Evolutionary conservation across 768 basidiomycete species (phyloP).

Genomic region (Leucosporidium scottii): DNA sequence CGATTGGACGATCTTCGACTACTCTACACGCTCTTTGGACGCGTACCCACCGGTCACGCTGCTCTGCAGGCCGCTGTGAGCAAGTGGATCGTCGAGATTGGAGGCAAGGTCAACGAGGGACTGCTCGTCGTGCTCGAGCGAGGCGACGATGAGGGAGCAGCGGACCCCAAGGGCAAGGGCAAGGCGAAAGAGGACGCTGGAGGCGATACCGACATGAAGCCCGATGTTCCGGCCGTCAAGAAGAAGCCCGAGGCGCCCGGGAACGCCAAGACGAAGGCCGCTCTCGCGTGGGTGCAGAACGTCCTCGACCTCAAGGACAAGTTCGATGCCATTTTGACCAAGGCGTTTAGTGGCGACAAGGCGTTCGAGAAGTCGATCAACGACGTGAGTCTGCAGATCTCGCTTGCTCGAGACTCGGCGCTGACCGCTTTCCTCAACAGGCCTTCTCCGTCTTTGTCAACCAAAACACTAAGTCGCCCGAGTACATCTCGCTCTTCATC

Average conservation of each 20-base stretch:
- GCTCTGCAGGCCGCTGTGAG: slow-evolving; percentile 62
- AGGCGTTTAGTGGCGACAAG: slow-evolving; percentile 64
- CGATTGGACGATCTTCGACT: slow-evolving; percentile 68
- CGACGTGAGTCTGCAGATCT: slow-evolving; percentile 53
- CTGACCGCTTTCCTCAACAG: slow-evolving; percentile 45
- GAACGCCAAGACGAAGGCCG: slow-evolving; percentile 47
- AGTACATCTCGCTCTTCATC: slow-evolving; percentile 92
- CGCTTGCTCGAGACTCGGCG: neutral
- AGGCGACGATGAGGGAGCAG: slow-evolving; percentile 28
- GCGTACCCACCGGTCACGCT: slow-evolving; percentile 60
- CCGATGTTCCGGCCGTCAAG: neutral
- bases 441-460: slow-evolving; percentile 91
- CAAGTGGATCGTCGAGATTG: slow-evolving; percentile 63
- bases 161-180: slow-evolving; percentile 50
- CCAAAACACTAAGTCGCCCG: slow-evolving; percentile 73
- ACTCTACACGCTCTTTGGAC: slow-evolving; percentile 65
- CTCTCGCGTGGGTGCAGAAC: slow-evolving; percentile 87
- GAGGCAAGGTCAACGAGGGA: slow-evolving; percentile 67
- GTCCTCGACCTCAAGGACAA: slow-evolving; percentile 86
- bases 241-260: slow-evolving; percentile 47
- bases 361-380: slow-evolving; percentile 73
- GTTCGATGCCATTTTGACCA: slow-evolving; percentile 67
- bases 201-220: neutral
- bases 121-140: neutral
- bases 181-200: slow-evolving; percentile 47